Evolutionary conservation across 495 filamentous ascomycete genomes (phyloP).

Genomic region (Daldinia childiae): DNA sequence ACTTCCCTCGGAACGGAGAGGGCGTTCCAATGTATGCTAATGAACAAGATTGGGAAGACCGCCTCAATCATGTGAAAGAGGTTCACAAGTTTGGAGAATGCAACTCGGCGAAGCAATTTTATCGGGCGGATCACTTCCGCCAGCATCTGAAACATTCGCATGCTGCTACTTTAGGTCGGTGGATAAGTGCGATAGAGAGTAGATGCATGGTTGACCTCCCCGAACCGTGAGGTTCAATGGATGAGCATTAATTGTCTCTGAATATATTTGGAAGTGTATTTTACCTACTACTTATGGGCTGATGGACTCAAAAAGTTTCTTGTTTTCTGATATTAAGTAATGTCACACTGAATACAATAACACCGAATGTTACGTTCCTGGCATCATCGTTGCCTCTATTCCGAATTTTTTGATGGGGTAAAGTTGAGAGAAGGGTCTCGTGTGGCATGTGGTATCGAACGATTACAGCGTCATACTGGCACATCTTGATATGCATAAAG

Average conservation of each 20-base stretch:
- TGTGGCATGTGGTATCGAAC: background rate
- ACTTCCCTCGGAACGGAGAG: conserved; percentile 76
- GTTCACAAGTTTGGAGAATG: conserved; percentile 86
- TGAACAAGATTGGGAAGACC: conserved; percentile 32
- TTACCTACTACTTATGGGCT: background rate
- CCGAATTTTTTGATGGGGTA: background rate
- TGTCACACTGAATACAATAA: background rate
- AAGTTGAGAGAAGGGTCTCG: background rate
- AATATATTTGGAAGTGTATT: background rate
- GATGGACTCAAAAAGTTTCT: background rate
- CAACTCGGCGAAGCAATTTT: conserved; percentile 88
- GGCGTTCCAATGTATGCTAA: conserved; percentile 52
- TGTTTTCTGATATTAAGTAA: background rate
- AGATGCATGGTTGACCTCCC: conserved; percentile 75
- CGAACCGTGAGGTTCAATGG: background rate
- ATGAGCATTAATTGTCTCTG: conserved; percentile 1
- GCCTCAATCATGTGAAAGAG: conserved; percentile 71
- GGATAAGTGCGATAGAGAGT: conserved; percentile 83
- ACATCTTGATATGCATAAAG: background rate
- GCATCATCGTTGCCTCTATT: background rate
- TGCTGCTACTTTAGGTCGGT: conserved; percentile 74
- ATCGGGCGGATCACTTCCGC: conserved; percentile 87
- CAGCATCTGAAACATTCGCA: conserved; percentile 86
- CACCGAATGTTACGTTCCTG: background rate
- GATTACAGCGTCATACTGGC: background rate